Conservation (phyloP, 129 eudicot species). For the Ambrosia artemisiifolia region DNA sequence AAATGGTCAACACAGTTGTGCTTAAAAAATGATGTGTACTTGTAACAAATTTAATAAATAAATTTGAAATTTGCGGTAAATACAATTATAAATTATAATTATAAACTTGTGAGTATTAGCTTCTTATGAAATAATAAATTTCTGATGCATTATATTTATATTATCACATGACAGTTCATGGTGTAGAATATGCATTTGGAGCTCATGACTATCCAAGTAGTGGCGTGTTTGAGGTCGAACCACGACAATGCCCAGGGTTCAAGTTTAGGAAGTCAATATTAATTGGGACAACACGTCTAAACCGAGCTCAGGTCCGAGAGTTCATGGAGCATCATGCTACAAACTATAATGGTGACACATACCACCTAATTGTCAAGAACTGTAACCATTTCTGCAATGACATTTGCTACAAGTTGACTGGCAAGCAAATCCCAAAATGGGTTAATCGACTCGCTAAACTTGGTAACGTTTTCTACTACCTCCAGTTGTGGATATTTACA, state of each 20-base stretch:
- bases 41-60: not conserved
- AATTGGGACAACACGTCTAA: constrained; percentile 60
- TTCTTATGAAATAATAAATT: not conserved
- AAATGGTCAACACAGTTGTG: not conserved
- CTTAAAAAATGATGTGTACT: not conserved
- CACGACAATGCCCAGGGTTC: constrained; percentile 80
- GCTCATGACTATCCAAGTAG: constrained; percentile 70
- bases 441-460: constrained; percentile 72
- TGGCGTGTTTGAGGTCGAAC: constrained; percentile 79
- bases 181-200: constrained; percentile 80
- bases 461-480: constrained; percentile 36
- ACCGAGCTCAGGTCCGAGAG: constrained; percentile 47
- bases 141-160: constrained; percentile 1
- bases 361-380: constrained; percentile 69
- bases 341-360: constrained; percentile 63
- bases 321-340: constrained; percentile 66
- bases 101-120: not conserved
- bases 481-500: not conserved
- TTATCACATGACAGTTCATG: constrained; percentile 49
- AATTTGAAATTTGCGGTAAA: not conserved
- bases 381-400: constrained; percentile 80
- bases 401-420: constrained; percentile 65
- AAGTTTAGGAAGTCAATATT: constrained; percentile 67
- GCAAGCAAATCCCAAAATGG: constrained; percentile 71
- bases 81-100: not conserved